Conservation (phyloP, 306 rosid species). For the Lotus japonicus region DNA sequence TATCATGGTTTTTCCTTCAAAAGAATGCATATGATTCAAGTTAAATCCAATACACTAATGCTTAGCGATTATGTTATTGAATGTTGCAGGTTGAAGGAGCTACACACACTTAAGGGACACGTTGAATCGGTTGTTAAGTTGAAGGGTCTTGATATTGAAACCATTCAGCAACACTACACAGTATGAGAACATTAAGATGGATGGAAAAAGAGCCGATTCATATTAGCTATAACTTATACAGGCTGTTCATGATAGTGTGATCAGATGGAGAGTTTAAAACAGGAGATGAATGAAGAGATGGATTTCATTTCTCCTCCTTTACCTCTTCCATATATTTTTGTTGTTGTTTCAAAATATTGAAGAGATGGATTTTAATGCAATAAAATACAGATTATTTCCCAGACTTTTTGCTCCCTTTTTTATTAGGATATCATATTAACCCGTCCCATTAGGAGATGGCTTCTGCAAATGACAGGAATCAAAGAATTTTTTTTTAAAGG, state of each 20-base stretch:
- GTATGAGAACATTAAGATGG: constrained; percentile 6
- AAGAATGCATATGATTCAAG: not conserved
- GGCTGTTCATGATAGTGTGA: constrained; percentile 8
- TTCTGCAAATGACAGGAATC: not conserved
- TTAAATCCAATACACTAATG: not conserved
- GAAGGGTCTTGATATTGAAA: constrained; percentile 48
- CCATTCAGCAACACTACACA: constrained; percentile 39
- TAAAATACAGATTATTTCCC: not conserved
- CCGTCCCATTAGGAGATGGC: not conserved
- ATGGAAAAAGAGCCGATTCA: not conserved
- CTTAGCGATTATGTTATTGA: not conserved
- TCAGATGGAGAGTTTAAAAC: not conserved
- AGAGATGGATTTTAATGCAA: not conserved
- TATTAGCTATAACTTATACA: not conserved
- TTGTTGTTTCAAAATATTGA: not conserved
- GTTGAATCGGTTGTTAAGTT: constrained; percentile 53
- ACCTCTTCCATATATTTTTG: not conserved
- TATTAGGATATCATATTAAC: not conserved
- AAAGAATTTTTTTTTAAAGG: not conserved
- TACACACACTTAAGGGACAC: constrained; percentile 58
- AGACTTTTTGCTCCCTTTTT: not conserved
- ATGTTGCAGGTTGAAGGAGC: constrained; percentile 51
- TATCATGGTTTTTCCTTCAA: not conserved
- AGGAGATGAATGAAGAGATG: not conserved
- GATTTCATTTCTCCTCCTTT: not conserved